Conservation (phyloP, 2,329 filamentous ascomycete species). For the Fusarium liriodendri region DNA sequence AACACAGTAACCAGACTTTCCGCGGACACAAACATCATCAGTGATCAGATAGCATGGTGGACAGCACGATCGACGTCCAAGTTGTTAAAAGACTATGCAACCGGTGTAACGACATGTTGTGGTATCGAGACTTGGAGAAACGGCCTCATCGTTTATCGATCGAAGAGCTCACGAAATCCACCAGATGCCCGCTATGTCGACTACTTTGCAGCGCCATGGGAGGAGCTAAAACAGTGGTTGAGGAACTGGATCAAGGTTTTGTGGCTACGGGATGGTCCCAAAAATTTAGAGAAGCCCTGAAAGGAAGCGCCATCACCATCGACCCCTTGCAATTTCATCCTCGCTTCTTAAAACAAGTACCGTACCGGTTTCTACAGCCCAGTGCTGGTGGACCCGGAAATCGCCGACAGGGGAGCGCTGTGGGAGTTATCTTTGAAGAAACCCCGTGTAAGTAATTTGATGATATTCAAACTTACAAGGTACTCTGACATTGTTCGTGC, state of each 20-base stretch:
- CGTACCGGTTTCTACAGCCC: not conserved
- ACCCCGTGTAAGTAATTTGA: not conserved
- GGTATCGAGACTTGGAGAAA: not conserved
- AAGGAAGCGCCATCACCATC: not conserved
- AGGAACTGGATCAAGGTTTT: not conserved
- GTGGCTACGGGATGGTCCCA: too few species aligned
- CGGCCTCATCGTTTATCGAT: not conserved
- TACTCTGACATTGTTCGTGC: not conserved
- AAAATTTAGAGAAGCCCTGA: not conserved
- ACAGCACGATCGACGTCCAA: not conserved
- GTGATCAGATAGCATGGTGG: not conserved
- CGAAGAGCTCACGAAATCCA: not conserved
- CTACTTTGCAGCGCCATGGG: not conserved
- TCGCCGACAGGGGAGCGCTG: not conserved
- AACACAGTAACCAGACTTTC: too few species aligned
- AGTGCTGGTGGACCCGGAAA: not conserved
- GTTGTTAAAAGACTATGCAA: not conserved
- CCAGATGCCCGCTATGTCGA: not conserved
- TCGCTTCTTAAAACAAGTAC: not conserved
- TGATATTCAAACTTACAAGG: not conserved
- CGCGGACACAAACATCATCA: not conserved
- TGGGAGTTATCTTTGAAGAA: not conserved
- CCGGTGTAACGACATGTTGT: not conserved
- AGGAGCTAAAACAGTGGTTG: not conserved
- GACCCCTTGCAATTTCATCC: not conserved